Conservation (phyloP, 345 rosid genomes). For the Abelmoschus esculentus region DNA sequence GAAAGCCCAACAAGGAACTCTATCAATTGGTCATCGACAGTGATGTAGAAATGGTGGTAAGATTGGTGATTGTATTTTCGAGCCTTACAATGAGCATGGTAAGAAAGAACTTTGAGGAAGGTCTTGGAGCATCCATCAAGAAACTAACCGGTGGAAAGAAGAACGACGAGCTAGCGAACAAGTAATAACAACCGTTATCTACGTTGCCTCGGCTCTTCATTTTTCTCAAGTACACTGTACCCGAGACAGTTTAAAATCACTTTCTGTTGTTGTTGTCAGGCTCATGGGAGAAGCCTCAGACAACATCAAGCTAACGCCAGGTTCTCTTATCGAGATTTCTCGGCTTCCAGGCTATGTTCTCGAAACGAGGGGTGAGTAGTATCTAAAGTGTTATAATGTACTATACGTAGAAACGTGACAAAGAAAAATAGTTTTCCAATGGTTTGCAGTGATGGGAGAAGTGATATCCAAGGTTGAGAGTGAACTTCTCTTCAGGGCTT, state of each 20-base stretch:
- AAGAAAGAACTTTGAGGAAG: slow-evolving; percentile 30
- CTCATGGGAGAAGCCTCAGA: slow-evolving; percentile 38
- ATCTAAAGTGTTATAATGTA: not conserved
- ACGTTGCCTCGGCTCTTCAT: too few relatives aligned
- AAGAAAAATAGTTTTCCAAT: not conserved
- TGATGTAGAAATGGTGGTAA: slow-evolving; percentile 29
- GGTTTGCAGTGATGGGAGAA: slow-evolving; percentile 34
- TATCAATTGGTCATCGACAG: slow-evolving; percentile 34
- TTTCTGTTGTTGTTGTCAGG: slow-evolving; percentile 17
- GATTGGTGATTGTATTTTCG: slow-evolving; percentile 38
- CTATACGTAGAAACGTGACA: slow-evolving; percentile 17
- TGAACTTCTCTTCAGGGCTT: slow-evolving; percentile 51
- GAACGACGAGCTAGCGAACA: slow-evolving; percentile 33
- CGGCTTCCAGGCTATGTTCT: slow-evolving; percentile 37
- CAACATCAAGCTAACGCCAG: slow-evolving; percentile 32
- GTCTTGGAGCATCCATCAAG: slow-evolving; percentile 36
- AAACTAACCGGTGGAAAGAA: slow-evolving; percentile 40
- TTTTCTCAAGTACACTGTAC: too few relatives aligned
- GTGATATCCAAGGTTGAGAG: slow-evolving; percentile 38
- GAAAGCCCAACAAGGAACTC: slow-evolving; percentile 32
- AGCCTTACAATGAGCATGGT: slow-evolving; percentile 41
- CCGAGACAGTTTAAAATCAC: too few relatives aligned
- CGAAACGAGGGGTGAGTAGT: slow-evolving; percentile 29
- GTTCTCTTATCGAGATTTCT: slow-evolving; percentile 41
- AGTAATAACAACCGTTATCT: slow-evolving; percentile 4